Conservation (phyloP, 1,139 yeast genomes). For the Pichia terricola region DNA sequence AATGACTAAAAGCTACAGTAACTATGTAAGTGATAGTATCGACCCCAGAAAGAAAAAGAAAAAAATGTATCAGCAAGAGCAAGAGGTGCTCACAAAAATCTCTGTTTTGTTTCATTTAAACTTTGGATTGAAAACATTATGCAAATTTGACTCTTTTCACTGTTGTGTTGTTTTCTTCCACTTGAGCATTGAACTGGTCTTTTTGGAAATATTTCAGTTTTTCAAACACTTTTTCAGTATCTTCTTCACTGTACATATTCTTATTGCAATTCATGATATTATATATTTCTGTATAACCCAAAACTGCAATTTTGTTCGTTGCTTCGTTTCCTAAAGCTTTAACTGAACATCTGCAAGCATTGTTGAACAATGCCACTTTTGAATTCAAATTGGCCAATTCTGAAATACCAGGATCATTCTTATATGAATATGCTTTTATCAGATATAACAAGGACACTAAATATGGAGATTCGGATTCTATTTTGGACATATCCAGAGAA, state of each 20-base stretch:
- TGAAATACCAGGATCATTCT: conserved; percentile 5
- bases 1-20: too few relatives aligned
- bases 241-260: conserved; percentile 9
- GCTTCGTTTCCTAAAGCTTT: conserved; percentile 6
- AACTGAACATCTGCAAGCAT: conserved; percentile 14
- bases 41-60: too few relatives aligned
- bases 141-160: not conserved
- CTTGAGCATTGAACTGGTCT: not conserved
- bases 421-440: conserved; percentile 13
- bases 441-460: conserved; percentile 18
- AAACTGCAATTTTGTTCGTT: conserved; percentile 14
- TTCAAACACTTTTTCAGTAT: conserved; percentile 7
- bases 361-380: conserved; percentile 11
- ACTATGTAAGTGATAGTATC: too few relatives aligned
- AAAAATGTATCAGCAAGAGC: too few relatives aligned
- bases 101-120: too few relatives aligned
- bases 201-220: not conserved
- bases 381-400: conserved; percentile 16
- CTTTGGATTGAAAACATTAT: not conserved
- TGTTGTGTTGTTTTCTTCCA: not conserved
- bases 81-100: too few relatives aligned
- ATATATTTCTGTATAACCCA: conserved; percentile 15
- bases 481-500: not conserved
- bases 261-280: conserved; percentile 12
- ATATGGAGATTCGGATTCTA: conserved; percentile 15